Conservation (phyloP, 129 eudicot species). For the carrot (Daucus carota) region DH1_v3.0 NC_030385.2:46616501-46617000, state of each 20-base stretch:
- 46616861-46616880: neutral
- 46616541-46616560: constrained; percentile 92
- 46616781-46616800: neutral
- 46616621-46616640: neutral
- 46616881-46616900: neutral
- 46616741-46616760: neutral
- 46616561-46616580: constrained; percentile 50
- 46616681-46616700: neutral
- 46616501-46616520: constrained; percentile 99
- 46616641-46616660: neutral
- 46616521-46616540: constrained; percentile 87
- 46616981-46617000: neutral
- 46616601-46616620: neutral
- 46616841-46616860: neutral
- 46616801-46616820: neutral
- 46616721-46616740: neutral
- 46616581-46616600: constrained; percentile 4
- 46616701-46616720: neutral
- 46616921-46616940: neutral
- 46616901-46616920: too few relatives aligned
- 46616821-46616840: neutral
- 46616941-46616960: neutral
- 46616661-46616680: neutral
- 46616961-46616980: neutral
- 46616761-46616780: neutral